Evolutionary conservation across 768 basidiomycete species (phyloP).

Genomic region (Podaxis mareebaensis): DNA sequence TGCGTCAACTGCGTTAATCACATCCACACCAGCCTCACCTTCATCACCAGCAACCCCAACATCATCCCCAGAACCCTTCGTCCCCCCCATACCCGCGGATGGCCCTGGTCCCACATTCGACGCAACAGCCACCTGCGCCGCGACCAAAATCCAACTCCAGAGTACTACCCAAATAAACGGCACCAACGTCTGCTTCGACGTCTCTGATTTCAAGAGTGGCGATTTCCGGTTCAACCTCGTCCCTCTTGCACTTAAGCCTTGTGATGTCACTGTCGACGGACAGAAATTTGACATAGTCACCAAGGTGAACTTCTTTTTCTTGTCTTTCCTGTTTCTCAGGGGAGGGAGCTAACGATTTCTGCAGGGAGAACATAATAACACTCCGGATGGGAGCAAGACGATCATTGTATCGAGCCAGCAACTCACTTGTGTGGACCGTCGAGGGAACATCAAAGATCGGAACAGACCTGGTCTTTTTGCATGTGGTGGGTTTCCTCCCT

Average conservation of each 20-base stretch:
- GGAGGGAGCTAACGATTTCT: background rate
- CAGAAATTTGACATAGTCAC: slow-evolving; percentile 24
- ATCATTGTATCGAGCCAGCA: slow-evolving; percentile 24
- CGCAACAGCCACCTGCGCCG: background rate
- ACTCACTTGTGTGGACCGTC: slow-evolving; percentile 24
- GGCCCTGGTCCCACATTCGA: background rate
- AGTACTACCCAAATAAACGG: background rate
- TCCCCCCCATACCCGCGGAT: background rate
- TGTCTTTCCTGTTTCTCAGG: background rate
- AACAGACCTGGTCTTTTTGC: slow-evolving; percentile 25
- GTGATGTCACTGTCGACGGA: slow-evolving; percentile 20
- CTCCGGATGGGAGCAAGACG: slow-evolving; percentile 22
- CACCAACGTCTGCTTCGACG: slow-evolving; percentile 17
- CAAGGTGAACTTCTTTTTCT: slow-evolving; percentile 13
- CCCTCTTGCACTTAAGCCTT: slow-evolving; percentile 22
- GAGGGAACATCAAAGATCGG: slow-evolving; percentile 24
- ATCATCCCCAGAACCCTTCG: background rate
- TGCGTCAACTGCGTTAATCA: no score
- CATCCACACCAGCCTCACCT: no score
- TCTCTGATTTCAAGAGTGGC: slow-evolving; percentile 21
- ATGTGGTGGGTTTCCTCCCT: slow-evolving; percentile 17
- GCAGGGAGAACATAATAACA: slow-evolving; percentile 23
- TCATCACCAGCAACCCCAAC: background rate
- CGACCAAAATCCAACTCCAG: background rate
- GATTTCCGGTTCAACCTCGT: slow-evolving; percentile 26